phyloP scores from a whole-genome alignment of 305 asterid genomes.

The Withania somnifera region DNA sequence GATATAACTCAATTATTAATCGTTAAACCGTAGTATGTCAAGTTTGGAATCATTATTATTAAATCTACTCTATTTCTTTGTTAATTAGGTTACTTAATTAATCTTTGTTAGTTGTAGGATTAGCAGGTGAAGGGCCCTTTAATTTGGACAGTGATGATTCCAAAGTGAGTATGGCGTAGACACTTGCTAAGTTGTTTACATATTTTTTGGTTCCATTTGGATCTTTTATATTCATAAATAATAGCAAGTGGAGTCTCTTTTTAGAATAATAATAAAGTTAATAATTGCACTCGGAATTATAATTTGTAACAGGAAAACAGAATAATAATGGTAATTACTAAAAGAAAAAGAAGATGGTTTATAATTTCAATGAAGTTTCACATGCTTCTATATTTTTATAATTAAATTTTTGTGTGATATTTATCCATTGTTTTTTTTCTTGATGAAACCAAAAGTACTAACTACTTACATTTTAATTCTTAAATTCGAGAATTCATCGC shows the following conservation, averaged over 20 bases:
- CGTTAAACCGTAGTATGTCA: neutral
- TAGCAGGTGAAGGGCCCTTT: neutral
- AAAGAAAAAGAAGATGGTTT: neutral
- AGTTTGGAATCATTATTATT: neutral
- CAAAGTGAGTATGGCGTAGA: neutral
- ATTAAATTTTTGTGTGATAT: neutral
- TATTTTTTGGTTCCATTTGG: neutral
- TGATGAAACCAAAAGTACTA: neutral
- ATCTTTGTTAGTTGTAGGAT: neutral
- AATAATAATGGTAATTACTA: neutral
- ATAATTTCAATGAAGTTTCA: neutral
- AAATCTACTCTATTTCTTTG: neutral
- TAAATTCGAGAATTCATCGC: neutral
- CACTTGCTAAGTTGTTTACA: neutral
- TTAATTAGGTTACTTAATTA: neutral
- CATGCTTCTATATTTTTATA: neutral
- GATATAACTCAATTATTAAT: neutral
- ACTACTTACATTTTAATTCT: neutral
- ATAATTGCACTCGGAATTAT: neutral
- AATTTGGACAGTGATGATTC: slow-evolving; percentile 4
- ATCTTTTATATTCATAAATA: neutral
- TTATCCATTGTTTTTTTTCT: neutral
- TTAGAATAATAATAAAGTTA: neutral
- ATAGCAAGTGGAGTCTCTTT: neutral
- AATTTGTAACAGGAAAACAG: neutral